Conservation (phyloP, 1,284 basidiomycete species). For the Meira miltonrushii region DNA sequence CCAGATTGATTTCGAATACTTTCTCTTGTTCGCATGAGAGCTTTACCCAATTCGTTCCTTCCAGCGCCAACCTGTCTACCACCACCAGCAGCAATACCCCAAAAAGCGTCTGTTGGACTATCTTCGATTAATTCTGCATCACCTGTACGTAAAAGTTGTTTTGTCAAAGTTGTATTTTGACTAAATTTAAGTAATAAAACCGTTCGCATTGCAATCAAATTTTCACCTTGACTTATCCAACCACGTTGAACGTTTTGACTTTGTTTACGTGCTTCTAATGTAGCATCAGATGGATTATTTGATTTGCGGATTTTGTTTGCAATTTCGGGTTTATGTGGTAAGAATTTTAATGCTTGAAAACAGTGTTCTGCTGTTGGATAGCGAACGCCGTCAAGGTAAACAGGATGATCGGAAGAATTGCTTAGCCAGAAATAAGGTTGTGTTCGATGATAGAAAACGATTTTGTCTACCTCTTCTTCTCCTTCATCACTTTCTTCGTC, state of each 20-base stretch:
- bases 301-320: conserved; percentile 36
- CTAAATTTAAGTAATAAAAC: conserved; percentile 37
- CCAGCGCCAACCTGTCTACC: conserved; percentile 15
- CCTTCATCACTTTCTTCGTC: neutral
- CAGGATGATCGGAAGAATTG: conserved; percentile 24
- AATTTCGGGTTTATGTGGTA: conserved; percentile 27
- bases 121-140: conserved; percentile 29
- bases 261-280: conserved; percentile 26
- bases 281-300: conserved; percentile 26
- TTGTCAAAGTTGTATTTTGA: conserved; percentile 21
- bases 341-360: conserved; percentile 38
- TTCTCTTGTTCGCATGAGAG: conserved; percentile 29
- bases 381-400: conserved; percentile 22
- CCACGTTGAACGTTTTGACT: conserved; percentile 23
- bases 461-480: conserved; percentile 4
- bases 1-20: conserved; percentile 20
- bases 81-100: conserved; percentile 21
- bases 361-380: conserved; percentile 42
- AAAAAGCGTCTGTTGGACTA: conserved; percentile 38
- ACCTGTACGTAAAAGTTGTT: conserved; percentile 29
- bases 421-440: conserved; percentile 36
- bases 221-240: conserved; percentile 33
- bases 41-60: conserved; percentile 35
- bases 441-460: conserved; percentile 25
- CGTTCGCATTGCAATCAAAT: conserved; percentile 32